A percentile compares a stretch with the other conserved stretches of the same genome.
These are phyloP conservation scores for Tricholomella constricta DNA, from an alignment of 768 basidiomycete genomes.

Conservation along the genomic window DNA sequence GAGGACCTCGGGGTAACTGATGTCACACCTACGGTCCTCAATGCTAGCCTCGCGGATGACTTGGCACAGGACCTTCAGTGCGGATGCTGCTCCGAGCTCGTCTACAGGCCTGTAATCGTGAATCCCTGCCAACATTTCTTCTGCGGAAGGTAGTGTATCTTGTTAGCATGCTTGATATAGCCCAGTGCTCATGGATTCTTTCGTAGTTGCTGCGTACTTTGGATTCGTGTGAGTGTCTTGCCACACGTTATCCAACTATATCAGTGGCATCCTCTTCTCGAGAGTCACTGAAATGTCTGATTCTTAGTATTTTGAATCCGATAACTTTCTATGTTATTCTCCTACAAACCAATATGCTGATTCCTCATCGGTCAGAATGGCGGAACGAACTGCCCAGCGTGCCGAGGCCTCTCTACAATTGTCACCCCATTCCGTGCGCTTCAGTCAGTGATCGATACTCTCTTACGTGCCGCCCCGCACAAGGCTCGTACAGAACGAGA, in stretches of 20 bases:
- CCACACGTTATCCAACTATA: slow-evolving; percentile 11
- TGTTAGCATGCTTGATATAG: neutral
- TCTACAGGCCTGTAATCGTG: slow-evolving; percentile 81
- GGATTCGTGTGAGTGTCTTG: slow-evolving; percentile 72
- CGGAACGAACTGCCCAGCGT: slow-evolving; percentile 82
- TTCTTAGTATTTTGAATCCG: neutral
- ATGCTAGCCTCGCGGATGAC: slow-evolving; percentile 52
- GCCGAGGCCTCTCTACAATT: slow-evolving; percentile 66
- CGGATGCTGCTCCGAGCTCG: slow-evolving; percentile 81
- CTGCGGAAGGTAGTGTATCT: slow-evolving; percentile 71
- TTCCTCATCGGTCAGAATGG: slow-evolving; percentile 59
- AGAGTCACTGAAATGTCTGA: neutral
- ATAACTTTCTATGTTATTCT: neutral
- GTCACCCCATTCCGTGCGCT: slow-evolving; percentile 75
- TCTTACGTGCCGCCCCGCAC: slow-evolving; percentile 72
- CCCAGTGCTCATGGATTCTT: neutral
- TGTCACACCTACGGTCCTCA: slow-evolving; percentile 12
- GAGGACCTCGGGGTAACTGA: slow-evolving; percentile 5
- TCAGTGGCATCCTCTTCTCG: slow-evolving; percentile 7
- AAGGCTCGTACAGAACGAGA: slow-evolving; percentile 70
- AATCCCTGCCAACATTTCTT: slow-evolving; percentile 89
- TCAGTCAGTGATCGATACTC: slow-evolving; percentile 69
- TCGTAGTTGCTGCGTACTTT: slow-evolving; percentile 74
- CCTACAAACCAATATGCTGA: slow-evolving; percentile 11
- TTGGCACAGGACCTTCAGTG: slow-evolving; percentile 79